Percentiles rank a stretch among this genome's conserved stretches.
These are phyloP conservation scores for Narthecium ossifragum DNA, from an alignment of 106 monocot species.

Conservation along the genomic window DNA sequence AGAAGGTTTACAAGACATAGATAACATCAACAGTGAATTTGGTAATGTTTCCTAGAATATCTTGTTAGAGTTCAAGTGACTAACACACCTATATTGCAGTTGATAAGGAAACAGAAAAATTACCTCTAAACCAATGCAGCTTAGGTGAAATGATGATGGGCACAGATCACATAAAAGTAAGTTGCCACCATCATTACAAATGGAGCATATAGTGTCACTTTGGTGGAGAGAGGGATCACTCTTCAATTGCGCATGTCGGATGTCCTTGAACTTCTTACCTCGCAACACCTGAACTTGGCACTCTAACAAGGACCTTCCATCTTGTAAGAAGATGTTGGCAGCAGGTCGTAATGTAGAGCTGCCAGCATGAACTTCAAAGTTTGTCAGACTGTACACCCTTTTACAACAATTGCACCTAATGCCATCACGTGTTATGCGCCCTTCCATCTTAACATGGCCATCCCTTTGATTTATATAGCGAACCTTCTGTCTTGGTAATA, in stretches of 20 bases:
- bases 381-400: constrained; percentile 23
- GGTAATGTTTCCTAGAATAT: no score
- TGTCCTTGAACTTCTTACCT: constrained; percentile 11
- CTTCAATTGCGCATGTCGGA: constrained; percentile 25
- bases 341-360: constrained; percentile 23
- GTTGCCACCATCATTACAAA: constrained; percentile 61
- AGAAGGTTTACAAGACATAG: no score
- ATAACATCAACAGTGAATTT: no score
- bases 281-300: constrained; percentile 39
- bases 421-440: constrained; percentile 42
- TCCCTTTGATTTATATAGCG: constrained; percentile 31
- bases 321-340: constrained; percentile 44
- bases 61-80: no score
- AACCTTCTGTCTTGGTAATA: constrained; percentile 51
- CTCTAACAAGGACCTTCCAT: constrained; percentile 58
- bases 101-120: no score
- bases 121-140: constrained; percentile 57
- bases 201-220: constrained; percentile 51
- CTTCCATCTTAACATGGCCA: constrained; percentile 33
- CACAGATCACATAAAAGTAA: constrained; percentile 62
- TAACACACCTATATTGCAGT: no score
- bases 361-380: constrained; percentile 60
- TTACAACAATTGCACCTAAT: constrained; percentile 67
- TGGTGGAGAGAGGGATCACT: constrained; percentile 18
- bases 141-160: constrained; percentile 58